Base-by-base conservation (phyloP, 1,139 yeast species). In the Suhomyces yuchorum region DNA sequence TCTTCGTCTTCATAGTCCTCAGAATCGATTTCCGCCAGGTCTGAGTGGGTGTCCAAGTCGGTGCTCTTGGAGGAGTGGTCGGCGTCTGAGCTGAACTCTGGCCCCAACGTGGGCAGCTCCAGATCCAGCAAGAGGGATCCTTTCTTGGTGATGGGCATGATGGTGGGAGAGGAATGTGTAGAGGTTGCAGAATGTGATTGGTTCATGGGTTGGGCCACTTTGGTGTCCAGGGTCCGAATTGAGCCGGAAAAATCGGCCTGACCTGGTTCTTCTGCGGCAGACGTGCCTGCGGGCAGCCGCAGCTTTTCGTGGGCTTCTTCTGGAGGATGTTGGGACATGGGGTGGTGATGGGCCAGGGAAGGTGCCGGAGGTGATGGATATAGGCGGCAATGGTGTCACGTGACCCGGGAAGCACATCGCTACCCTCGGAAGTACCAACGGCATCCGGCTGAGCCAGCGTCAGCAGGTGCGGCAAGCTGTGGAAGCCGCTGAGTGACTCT, bases 1-100 rank as follows among this genome's bases (percentile, higher is more conserved):
- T 49, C 56, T 12, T 55, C 55, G 2, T 49, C 54, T 1, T 51
- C 53, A 6, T 48, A 51, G 7, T 46, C 52, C 20, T 49, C 44
- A n/a, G 42, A 42, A 22, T 43, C 51, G n/a, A 19, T 32, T n/a
- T 43, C 51, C 8, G 23, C 41, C 41, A 38, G 41, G 12, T 38
- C 41, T 8, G 41, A 38, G 17, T 38, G 41, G 20, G 34, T 23
- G 12, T 24, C 33, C 19, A 38, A 14, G 15, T 26, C 30, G 11
- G 20, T 26, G 23, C 32, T 26, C 23, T 37, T n/a, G 3, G 38
- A 35, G 4, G 38, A 35, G 8, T 35, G 14, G 4, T 35, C 38
- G 38, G 23, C 15, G 12, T 35, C 28, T 5, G 38, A 35, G 9
- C 22, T 23, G 9, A 5, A 7, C 23, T 20, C 38, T 7, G 38